Conservation (phyloP, 176 grass and related monocot species). For the Triticum timopheevii region DNA sequence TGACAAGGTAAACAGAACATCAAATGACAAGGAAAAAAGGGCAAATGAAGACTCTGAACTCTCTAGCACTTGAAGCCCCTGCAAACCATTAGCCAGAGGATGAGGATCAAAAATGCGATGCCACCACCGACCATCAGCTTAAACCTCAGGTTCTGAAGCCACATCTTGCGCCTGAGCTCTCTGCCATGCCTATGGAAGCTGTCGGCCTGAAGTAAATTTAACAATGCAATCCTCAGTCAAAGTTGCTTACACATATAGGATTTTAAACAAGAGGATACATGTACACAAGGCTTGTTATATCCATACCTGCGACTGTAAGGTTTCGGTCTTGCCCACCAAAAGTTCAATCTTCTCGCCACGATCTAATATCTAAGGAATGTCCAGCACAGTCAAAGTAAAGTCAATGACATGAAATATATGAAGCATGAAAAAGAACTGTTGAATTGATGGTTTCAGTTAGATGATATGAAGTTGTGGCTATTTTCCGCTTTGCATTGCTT, state of each 20-base stretch:
- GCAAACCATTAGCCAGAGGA: conserved; percentile 86
- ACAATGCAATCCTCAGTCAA: not conserved
- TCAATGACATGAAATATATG: not conserved
- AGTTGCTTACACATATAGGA: not conserved
- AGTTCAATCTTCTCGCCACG: conserved; percentile 97
- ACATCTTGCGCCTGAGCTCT: conserved; percentile 95
- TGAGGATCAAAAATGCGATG: conserved; percentile 48
- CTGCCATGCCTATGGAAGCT: conserved; percentile 96
- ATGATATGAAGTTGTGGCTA: not conserved
- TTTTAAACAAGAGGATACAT: not conserved
- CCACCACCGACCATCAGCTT: conserved; percentile 82
- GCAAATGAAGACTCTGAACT: not conserved
- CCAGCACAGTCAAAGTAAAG: not conserved
- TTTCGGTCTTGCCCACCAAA: conserved; percentile 93
- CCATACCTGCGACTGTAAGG: conserved; percentile 85
- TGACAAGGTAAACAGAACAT: conserved; percentile 20
- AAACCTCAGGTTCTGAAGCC: conserved; percentile 91
- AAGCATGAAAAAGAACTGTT: not conserved
- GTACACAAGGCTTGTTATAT: not conserved
- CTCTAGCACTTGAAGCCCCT: conserved; percentile 71
- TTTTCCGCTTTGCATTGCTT: not conserved
- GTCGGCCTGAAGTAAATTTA: conserved; percentile 64
- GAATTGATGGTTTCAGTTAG: not conserved
- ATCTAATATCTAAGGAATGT: conserved; percentile 73
- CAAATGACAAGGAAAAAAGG: not conserved